Base-by-base conservation (phyloP, 2,329 filamentous ascomycete species). In the Sordariomycetes sp. region DNA sequence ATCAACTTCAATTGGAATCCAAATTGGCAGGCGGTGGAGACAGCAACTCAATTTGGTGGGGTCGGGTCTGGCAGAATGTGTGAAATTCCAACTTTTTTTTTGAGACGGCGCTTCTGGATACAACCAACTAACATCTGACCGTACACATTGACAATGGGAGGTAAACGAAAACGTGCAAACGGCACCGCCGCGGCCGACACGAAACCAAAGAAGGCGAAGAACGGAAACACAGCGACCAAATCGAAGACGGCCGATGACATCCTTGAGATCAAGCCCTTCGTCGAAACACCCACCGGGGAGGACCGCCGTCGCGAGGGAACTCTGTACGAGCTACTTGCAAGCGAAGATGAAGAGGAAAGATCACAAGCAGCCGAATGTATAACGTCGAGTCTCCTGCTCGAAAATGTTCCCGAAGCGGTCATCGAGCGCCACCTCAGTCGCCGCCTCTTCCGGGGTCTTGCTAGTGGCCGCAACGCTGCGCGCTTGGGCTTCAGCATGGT, bases 401-500 rank as follows among this genome's bases (percentile, higher is more conserved):
- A 37, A 9, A 65, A 55, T 25, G 62, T 59, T 4, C 42, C 64
- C 3, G 73, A 79, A 49, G 46, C 59, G 2, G 68, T 73, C 3
- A 59, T 81, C 11, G 55, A 67, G 44, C 62, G 73, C 38, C 76
- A 81, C 45, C 59, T 81, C 20, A 72, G 76, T 42, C 73, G 74
- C 50, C 72, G 82, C 18, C 66, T 98, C 24, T 86, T 95, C 54
- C 78, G 85, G 35, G 92, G 92, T 26, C 75, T 96, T 14, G 87
- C 88, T 40, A 95, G 87, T 54, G 82, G 86, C 35, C 79, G 86
- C 37, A 94, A 94, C 61, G 86, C 85, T 10, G 86, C 90, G 14
- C 74, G 92, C 18, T 64, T 92, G 33, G 92, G 92, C 4, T 95
- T 94, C 55, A 94, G 86, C 35, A 70, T 95, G 36, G 90, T 90